Evolutionary conservation across 2,329 filamentous ascomycete genomes (phyloP).

Genomic region (Sclerotinia spermophila): DNA sequence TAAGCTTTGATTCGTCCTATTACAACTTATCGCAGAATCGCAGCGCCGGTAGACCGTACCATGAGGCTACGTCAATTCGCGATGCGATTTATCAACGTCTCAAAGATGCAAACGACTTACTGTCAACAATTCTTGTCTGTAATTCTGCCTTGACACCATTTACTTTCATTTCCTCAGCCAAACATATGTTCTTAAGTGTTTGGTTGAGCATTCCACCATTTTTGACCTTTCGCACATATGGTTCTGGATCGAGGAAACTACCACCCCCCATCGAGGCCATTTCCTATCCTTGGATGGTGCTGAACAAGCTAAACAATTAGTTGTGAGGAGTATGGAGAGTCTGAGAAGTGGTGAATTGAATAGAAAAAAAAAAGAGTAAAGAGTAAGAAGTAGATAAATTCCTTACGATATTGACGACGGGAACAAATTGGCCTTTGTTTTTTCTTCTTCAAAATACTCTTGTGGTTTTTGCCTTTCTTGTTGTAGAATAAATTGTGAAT

Average conservation of each 20-base stretch:
- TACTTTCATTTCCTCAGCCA: slow-evolving; percentile 68
- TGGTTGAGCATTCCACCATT: slow-evolving; percentile 33
- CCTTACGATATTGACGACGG: background rate
- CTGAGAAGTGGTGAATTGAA: background rate
- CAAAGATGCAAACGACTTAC: slow-evolving; percentile 50
- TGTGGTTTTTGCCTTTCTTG: slow-evolving; percentile 9
- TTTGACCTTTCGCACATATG: slow-evolving; percentile 32
- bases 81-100: background rate
- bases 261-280: slow-evolving; percentile 38
- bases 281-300: slow-evolving; percentile 10
- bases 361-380: background rate
- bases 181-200: slow-evolving; percentile 51
- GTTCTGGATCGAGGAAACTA: slow-evolving; percentile 33
- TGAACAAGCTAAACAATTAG: slow-evolving; percentile 11
- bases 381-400: background rate
- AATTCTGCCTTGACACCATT: slow-evolving; percentile 83
- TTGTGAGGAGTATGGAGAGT: background rate
- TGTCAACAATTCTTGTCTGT: slow-evolving; percentile 70
- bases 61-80: background rate
- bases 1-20: background rate
- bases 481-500: background rate
- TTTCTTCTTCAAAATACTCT: background rate
- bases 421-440: background rate
- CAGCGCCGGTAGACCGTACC: background rate
- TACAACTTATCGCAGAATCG: background rate